Evolutionary conservation across 805 yeast species (phyloP), one percentile per base, ranked within the genome.

Genomic region (Ogataea wickerhamii): DNA sequence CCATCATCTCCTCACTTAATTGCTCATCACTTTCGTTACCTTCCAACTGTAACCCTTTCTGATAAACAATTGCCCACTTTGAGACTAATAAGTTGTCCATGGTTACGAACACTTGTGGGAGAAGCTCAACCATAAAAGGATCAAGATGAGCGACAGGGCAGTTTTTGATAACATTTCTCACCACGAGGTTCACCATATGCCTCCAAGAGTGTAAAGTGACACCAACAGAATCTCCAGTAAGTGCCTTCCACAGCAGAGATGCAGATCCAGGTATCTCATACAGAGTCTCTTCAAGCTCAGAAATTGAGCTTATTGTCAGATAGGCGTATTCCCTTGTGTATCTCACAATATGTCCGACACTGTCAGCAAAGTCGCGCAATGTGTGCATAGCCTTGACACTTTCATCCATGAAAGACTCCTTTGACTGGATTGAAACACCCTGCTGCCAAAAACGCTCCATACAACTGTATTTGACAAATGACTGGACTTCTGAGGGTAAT

Each of bases 401-500:
- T 56, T 93, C 98, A 56, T 86, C 95, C 46, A 93, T 82, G 50
- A 93, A 94, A 23, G 93, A 88, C 57, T 93, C 98, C 53, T 87
- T 83, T 2, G 95, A 80, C 62, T 93, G 95, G 41, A 86, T 84
- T 1, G 96, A 86, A 17, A 95, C 94, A 13, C 98, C 98, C 44
- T 88, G 95, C 56, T 94, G 98, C 99, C 99, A 93, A 60, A 93
- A 93, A 53, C 98, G 71, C 65, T 93, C 99, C 57, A 82, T 79
- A 34, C 94, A 83, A 43, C 94, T 82, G 52, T 87, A 82, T 47
- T 76, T 75, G n/a, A 91, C 96, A 67, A 94, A 91, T 1, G 91
- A 72, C 58, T 87, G 96, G 1, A 93, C 98, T 40, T 87, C 94
- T 2, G 73, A 74, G 0, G 98, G 98, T 34, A 93, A 68, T 27